Conservation (phyloP, 2,329 filamentous ascomycete genomes). For the Paecilomyces niveus region DNA sequence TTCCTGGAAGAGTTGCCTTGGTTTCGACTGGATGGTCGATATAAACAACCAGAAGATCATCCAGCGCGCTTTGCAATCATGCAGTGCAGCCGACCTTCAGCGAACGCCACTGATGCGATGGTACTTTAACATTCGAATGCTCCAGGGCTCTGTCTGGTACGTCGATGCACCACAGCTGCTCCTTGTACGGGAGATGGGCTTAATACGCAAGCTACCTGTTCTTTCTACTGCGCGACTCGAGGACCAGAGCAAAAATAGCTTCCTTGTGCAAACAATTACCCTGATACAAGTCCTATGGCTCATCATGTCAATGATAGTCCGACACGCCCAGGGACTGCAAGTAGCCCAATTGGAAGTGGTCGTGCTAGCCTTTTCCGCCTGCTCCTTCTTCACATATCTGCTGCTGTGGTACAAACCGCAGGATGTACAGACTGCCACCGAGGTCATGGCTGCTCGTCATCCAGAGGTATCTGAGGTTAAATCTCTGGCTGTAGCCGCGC, state of each 20-base stretch:
- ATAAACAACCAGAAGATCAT: neutral
- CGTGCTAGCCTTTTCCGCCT: conserved; percentile 15
- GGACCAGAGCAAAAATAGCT: conserved; percentile 17
- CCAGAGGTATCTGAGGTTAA: neutral
- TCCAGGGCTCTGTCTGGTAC: neutral
- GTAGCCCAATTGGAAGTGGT: conserved; percentile 17
- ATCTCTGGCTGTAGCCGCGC: neutral
- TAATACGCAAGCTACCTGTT: conserved; percentile 13
- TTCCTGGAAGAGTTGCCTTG: neutral
- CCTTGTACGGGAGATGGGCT: conserved; percentile 9
- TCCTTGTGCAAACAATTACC: conserved; percentile 16
- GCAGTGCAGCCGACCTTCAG: neutral
- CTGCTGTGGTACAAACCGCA: conserved; percentile 14
- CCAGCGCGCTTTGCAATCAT: neutral
- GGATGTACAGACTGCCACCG: conserved; percentile 10
- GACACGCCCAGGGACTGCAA: conserved; percentile 14
- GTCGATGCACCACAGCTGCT: conserved; percentile 10
- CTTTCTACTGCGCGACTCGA: conserved; percentile 10
- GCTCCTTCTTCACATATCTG: conserved; percentile 11
- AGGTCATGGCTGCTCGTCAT: conserved; percentile 6
- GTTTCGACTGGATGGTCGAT: neutral
- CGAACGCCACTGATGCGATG: neutral
- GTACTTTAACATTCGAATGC: neutral
- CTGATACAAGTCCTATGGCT: conserved; percentile 17
- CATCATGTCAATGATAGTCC: conserved; percentile 13